Evolutionary conservation across 148 eudicot species (phyloP).

Genomic region (Nepenthes gracilis): DNA sequence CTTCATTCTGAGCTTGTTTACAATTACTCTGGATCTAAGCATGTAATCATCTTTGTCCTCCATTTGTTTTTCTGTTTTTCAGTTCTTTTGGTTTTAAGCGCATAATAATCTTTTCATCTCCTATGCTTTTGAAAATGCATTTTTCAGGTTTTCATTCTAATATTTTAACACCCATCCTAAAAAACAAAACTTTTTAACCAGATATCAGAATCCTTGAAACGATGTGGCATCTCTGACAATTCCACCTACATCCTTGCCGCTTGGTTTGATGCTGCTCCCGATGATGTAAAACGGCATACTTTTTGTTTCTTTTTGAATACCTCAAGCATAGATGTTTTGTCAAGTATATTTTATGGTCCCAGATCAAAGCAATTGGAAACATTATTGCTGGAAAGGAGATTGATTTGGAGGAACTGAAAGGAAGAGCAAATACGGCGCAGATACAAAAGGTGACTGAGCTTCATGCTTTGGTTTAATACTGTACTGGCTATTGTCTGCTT

Average conservation of each 20-base stretch:
- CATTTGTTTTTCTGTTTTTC: neutral
- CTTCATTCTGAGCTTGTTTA: conserved; percentile 89
- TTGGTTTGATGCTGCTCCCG: conserved; percentile 61
- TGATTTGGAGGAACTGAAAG: conserved; percentile 55
- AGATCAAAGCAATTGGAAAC: conserved; percentile 32
- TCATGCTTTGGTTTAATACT: neutral
- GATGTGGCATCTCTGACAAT: conserved; percentile 83
- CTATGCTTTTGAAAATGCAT: neutral
- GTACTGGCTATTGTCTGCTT: neutral
- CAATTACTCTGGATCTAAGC: conserved; percentile 92
- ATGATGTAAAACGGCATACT: conserved; percentile 44
- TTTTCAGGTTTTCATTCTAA: neutral
- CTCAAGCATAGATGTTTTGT: neutral
- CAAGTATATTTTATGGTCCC: neutral
- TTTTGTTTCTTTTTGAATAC: neutral
- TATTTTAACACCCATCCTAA: neutral
- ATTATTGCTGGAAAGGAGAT: conserved; percentile 65
- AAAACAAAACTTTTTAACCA: conserved; percentile 6
- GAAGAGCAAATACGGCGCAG: conserved; percentile 58
- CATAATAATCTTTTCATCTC: too few species aligned
- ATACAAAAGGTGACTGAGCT: conserved; percentile 55
- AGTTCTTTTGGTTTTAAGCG: neutral
- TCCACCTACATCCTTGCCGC: conserved; percentile 73
- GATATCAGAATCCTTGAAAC: conserved; percentile 91
- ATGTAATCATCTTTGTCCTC: conserved; percentile 32